Percentiles rank a stretch among this genome's conserved stretches.
These are phyloP conservation scores for Ceratobasidium sp. DNA, from an alignment of 1,284 basidiomycete genomes.

Conservation along the genomic window DNA sequence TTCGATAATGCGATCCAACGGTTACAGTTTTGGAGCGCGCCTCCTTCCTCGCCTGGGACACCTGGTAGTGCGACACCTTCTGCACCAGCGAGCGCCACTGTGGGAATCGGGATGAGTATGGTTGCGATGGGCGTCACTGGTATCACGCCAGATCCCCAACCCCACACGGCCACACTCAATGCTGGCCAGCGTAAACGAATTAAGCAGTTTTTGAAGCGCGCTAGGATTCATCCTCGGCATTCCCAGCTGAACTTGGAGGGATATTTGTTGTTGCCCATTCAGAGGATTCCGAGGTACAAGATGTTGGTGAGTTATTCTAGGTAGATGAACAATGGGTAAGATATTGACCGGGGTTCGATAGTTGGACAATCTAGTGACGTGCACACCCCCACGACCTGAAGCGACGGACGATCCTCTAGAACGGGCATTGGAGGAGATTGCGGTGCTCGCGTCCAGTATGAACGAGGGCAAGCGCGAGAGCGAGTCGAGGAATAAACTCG, in stretches of 20 bases:
- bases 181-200: conserved; percentile 86
- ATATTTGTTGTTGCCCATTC: conserved; percentile 93
- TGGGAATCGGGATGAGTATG: conserved; percentile 65
- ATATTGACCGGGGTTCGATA: conserved; percentile 47
- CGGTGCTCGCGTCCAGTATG: conserved; percentile 88
- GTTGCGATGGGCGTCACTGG: conserved; percentile 56
- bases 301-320: conserved; percentile 68
- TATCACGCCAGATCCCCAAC: conserved; percentile 46
- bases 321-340: not conserved
- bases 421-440: conserved; percentile 83
- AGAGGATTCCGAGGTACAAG: conserved; percentile 95
- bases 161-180: conserved; percentile 54
- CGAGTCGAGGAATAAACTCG: conserved; percentile 86
- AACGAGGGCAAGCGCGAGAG: conserved; percentile 96
- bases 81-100: conserved; percentile 66
- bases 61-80: conserved; percentile 51
- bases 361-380: conserved; percentile 84
- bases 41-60: conserved; percentile 54
- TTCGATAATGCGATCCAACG: conserved; percentile 90
- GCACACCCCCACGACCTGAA: conserved; percentile 78
- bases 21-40: conserved; percentile 81
- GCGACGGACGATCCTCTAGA: conserved; percentile 84
- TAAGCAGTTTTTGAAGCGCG: conserved; percentile 85
- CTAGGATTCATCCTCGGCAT: conserved; percentile 84
- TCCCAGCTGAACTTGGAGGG: conserved; percentile 97